Base-by-base conservation (phyloP, 768 basidiomycete species). In the Crepidotus variabilis region DNA sequence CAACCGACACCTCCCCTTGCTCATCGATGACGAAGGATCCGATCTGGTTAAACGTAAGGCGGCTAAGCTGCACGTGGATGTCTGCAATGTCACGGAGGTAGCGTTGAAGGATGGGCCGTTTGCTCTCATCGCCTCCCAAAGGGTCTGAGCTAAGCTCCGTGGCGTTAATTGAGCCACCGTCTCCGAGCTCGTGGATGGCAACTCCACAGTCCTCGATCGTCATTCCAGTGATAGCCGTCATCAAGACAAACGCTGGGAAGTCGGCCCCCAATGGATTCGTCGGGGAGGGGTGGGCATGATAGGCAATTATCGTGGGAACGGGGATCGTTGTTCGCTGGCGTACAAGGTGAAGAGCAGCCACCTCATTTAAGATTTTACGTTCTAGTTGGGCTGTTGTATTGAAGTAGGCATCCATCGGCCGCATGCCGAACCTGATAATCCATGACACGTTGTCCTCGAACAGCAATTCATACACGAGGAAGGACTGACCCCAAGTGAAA, bases 321-420 rank as follows among this genome's bases (percentile, higher is more conserved):
- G 75, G 75, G 54, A 76, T 75, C 1, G 71, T 69, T n/a, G 74
- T 76, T 7, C 72, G 69, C 57, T 71, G 63, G 28, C 70, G 70
- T 43, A 76, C 75, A 47, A 76, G 68, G 56, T 66, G 72, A 50
- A 76, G 69, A 1, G 75, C 71, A n/a, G 74, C 75, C 9, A 72
- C 75, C 63, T 76, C 75, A 61, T 76, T 76, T 35, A 73, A 63
- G 45, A 76, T 76, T 63, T 76, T 76, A 20, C 75, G 71, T 57
- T 75, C 73, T 9, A 76, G 71, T 59, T 76, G 75, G 28, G 70
- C 74, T 21, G 74, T 65, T 23, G 75, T 76, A 61, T 75, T 74
- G 66, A 73, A 76, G 55, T 73, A 74, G 20, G 67, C 72, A 57
- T 74, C 72, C 67, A 72, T 72, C 1, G 75, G 71, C 9, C 69